Evolutionary conservation across 169 alveolate genomes (phyloP).

Genomic region (Cryptosporidium meleagridis): DNA sequence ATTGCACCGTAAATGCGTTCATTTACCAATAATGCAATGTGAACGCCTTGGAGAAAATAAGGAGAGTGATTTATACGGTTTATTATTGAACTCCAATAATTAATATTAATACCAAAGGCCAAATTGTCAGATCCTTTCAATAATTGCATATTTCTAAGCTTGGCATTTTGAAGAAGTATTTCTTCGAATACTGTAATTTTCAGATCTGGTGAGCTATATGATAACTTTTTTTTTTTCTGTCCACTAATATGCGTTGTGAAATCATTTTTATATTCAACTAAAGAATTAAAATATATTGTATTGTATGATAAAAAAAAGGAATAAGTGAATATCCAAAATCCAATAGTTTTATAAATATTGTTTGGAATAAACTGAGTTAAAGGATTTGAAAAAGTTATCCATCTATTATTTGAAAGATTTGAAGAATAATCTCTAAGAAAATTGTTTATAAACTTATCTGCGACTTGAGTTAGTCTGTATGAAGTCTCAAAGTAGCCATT

Average conservation of each 20-base stretch:
- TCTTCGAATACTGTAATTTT: slow-evolving; percentile 14
- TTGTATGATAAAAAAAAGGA: background rate
- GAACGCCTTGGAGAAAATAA: slow-evolving; percentile 32
- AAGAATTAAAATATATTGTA: background rate
- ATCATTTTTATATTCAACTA: background rate
- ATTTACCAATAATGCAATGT: background rate
- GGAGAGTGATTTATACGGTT: slow-evolving; percentile 35
- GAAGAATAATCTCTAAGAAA: background rate
- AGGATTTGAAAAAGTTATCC: background rate
- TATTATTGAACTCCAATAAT: slow-evolving; percentile 32
- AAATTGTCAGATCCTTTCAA: background rate
- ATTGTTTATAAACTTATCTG: background rate
- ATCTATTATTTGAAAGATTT: background rate
- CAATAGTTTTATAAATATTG: slow-evolving; percentile 27
- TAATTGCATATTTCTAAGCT: background rate
- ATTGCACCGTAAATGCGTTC: background rate
- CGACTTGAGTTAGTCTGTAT: slow-evolving; percentile 22
- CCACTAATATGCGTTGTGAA: background rate
- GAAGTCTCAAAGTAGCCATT: slow-evolving; percentile 50
- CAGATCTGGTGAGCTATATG: background rate
- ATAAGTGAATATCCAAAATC: slow-evolving; percentile 48
- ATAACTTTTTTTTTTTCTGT: background rate
- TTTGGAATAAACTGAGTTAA: background rate
- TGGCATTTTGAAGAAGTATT: slow-evolving; percentile 11
- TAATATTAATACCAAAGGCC: background rate